phyloP scores from a whole-genome alignment of 768 basidiomycete species.

The Mycena haematopus region DNA sequence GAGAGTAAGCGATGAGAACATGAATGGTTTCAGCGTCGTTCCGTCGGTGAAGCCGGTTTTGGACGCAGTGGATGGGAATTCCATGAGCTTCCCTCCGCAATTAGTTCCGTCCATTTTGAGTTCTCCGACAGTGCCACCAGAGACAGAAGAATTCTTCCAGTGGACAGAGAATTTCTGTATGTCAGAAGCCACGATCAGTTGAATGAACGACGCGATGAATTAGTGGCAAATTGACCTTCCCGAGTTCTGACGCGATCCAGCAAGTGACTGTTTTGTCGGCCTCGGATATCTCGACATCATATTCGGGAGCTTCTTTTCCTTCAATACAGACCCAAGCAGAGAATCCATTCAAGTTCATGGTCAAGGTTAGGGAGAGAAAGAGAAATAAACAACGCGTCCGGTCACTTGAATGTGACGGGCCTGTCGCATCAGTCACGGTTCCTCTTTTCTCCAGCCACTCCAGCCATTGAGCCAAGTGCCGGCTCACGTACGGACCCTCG shows the following conservation, averaged over 20 bases:
- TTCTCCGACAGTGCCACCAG: neutral
- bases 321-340: slow-evolving; percentile 31
- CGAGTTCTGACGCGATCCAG: slow-evolving; percentile 35
- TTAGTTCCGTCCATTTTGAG: slow-evolving; percentile 26
- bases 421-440: neutral
- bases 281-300: slow-evolving; percentile 28
- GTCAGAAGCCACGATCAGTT: too few relatives aligned
- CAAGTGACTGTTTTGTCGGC: slow-evolving; percentile 30
- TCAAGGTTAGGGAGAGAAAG: slow-evolving; percentile 15
- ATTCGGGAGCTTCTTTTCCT: slow-evolving; percentile 19
- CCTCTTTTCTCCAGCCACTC: too few relatives aligned
- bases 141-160: slow-evolving; percentile 19
- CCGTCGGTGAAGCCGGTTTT: slow-evolving; percentile 3
- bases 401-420: neutral
- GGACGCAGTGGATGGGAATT: neutral
- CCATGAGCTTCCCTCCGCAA: neutral
- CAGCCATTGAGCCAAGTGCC: too few relatives aligned
- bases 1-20: slow-evolving; percentile 32
- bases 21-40: slow-evolving; percentile 17
- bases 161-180: slow-evolving; percentile 30
- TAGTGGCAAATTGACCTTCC: slow-evolving; percentile 30
- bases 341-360: slow-evolving; percentile 14
- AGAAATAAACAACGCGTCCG: neutral
- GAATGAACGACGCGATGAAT: neutral
- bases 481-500: too few relatives aligned